A percentile compares a stretch with the other conserved stretches of the same genome.
phyloP scores from a whole-genome alignment of 148 eudicot genomes.

The Rhododendron mucronatum region DNA sequence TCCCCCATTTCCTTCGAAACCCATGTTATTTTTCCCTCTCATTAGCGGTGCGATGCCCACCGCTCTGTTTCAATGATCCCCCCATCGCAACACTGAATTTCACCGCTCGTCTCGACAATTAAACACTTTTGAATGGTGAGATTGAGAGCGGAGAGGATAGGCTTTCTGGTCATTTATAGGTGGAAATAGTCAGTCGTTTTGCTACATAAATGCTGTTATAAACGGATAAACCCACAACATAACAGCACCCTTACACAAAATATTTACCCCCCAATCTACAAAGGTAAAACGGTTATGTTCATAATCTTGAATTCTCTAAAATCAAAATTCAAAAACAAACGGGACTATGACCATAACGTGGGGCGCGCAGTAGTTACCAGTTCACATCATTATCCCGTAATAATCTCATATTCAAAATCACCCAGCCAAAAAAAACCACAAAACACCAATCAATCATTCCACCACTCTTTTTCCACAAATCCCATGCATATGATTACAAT shows the following conservation, averaged over 20 bases:
- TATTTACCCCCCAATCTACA: neutral
- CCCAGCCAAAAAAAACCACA: neutral
- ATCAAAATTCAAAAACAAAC: neutral
- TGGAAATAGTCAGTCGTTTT: neutral
- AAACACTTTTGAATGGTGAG: too few species aligned
- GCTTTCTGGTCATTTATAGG: too few species aligned
- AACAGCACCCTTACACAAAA: neutral
- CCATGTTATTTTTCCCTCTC: too few species aligned
- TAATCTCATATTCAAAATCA: conserved; percentile 16
- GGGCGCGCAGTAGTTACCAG: neutral
- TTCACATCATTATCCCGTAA: conserved; percentile 6
- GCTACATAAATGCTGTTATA: neutral
- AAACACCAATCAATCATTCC: neutral
- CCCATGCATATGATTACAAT: neutral
- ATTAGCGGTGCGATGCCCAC: too few species aligned
- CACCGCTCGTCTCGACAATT: too few species aligned
- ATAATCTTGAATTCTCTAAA: neutral
- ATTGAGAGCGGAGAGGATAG: too few species aligned
- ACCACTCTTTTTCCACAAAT: neutral
- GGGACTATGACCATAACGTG: neutral
- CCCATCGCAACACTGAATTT: too few species aligned
- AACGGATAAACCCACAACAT: neutral
- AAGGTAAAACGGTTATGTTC: neutral
- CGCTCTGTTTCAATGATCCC: too few species aligned
- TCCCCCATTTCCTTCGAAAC: neutral